phyloP scores from a whole-genome alignment of 2,329 filamentous ascomycete species.

The Lecanicillium sp. region DNA sequence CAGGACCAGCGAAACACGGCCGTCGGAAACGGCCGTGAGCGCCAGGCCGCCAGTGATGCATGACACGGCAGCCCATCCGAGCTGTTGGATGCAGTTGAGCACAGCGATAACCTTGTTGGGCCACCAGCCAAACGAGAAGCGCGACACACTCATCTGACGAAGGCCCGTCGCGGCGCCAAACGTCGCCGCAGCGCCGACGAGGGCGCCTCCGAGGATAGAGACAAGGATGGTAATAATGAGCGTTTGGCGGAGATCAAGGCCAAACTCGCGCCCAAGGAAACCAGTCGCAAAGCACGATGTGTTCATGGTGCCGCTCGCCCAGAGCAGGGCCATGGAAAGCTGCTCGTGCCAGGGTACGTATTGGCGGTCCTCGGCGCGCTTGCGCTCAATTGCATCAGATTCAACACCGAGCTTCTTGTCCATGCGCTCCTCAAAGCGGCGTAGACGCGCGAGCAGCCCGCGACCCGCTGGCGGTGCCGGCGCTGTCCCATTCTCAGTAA shows the following conservation, averaged over 20 bases:
- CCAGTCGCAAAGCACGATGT: slow-evolving; percentile 45
- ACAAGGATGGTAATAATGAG: slow-evolving; percentile 41
- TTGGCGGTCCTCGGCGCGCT: slow-evolving; percentile 36
- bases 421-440: slow-evolving; percentile 35
- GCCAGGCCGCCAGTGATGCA: slow-evolving; percentile 46
- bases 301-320: slow-evolving; percentile 47
- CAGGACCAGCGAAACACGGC: slow-evolving; percentile 40
- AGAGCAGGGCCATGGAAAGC: slow-evolving; percentile 45
- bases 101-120: slow-evolving; percentile 43
- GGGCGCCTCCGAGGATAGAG: slow-evolving; percentile 32
- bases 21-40: slow-evolving; percentile 39
- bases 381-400: slow-evolving; percentile 39
- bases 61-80: slow-evolving; percentile 46
- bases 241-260: slow-evolving; percentile 37
- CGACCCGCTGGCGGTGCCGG: slow-evolving; percentile 1
- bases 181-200: slow-evolving; percentile 41
- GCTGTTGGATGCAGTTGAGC: slow-evolving; percentile 32
- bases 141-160: slow-evolving; percentile 43
- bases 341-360: slow-evolving; percentile 31
- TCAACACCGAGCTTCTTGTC: slow-evolving; percentile 44
- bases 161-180: slow-evolving; percentile 44
- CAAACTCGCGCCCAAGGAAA: slow-evolving; percentile 44
- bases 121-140: slow-evolving; percentile 46
- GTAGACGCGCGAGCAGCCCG: slow-evolving; percentile 31
- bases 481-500: neutral